Evolutionary conservation across 2,329 filamentous ascomycete species (phyloP).

Genomic region (Talaromyces sp.): DNA sequence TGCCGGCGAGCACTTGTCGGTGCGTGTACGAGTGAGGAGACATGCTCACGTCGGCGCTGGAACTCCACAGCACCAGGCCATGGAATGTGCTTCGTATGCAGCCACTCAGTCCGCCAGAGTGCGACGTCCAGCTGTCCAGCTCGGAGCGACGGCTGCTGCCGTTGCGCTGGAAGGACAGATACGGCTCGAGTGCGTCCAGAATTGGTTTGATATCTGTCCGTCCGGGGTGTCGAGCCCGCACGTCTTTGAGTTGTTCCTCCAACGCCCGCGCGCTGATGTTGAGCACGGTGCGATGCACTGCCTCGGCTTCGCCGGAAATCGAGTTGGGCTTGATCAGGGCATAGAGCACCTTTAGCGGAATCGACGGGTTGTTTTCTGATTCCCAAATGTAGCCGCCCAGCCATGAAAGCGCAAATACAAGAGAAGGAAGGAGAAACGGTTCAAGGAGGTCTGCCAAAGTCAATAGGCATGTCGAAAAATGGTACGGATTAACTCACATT

Average conservation of each 20-base stretch:
- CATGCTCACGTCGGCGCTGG: conserved; percentile 46
- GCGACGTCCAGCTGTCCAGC: conserved; percentile 49
- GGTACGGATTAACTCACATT: conserved; percentile 44
- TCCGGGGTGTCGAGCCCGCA: conserved; percentile 46
- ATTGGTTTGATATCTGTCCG: conserved; percentile 52
- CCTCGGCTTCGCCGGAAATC: conserved; percentile 55
- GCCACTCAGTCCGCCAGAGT: conserved; percentile 43
- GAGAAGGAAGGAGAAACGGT: conserved; percentile 59
- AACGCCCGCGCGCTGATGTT: conserved; percentile 51
- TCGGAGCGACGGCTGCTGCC: conserved; percentile 44
- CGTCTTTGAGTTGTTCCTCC: conserved; percentile 48
- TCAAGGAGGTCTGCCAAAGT: conserved; percentile 52
- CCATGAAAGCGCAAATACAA: conserved; percentile 58
- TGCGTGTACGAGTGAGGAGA: conserved; percentile 54
- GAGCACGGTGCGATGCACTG: conserved; percentile 58
- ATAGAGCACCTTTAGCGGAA: conserved; percentile 52
- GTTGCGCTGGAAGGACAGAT: conserved; percentile 48
- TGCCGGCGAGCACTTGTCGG: conserved; percentile 44
- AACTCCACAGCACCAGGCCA: conserved; percentile 51
- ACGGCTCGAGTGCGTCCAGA: conserved; percentile 47
- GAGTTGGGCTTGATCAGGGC: conserved; percentile 55
- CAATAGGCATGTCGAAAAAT: conserved; percentile 24
- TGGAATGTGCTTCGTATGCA: conserved; percentile 49
- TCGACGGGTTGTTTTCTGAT: conserved; percentile 44
- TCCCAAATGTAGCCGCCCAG: conserved; percentile 54